Evolutionary conservation across 441 rosid species (phyloP).

Genomic region (Populus hybrid): DNA sequence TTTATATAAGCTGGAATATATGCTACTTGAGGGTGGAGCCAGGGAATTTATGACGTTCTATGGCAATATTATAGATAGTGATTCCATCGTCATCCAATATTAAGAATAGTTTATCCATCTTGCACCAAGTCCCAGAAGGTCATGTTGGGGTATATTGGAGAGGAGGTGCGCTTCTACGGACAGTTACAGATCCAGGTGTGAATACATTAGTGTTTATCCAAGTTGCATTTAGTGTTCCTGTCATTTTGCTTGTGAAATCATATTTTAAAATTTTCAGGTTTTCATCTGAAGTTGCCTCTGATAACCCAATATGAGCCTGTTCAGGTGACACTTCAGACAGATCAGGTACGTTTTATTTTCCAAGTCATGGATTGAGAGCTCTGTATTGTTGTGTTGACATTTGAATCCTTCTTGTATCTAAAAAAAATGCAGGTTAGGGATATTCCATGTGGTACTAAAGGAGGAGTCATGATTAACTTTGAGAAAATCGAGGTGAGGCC

Average conservation of each 20-base stretch:
- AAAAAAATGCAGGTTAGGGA: constrained; percentile 67
- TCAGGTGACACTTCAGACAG: constrained; percentile 94
- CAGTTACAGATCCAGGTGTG: constrained; percentile 68
- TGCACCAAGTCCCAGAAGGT: constrained; percentile 92
- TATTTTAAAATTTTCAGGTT: constrained; percentile 43
- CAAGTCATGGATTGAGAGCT: constrained; percentile 6
- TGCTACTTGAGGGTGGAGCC: not conserved
- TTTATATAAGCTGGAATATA: constrained; percentile 1
- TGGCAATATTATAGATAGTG: constrained; percentile 34
- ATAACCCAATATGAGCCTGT: constrained; percentile 83
- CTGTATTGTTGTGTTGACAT: constrained; percentile 1
- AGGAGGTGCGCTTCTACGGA: constrained; percentile 80
- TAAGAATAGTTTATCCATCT: constrained; percentile 36
- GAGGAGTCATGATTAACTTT: constrained; percentile 90
- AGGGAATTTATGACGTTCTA: constrained; percentile 1
- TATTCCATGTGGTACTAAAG: constrained; percentile 97
- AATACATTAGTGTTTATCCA: not conserved
- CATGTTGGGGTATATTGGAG: constrained; percentile 96
- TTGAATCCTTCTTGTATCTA: not conserved
- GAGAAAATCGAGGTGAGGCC: constrained; percentile 78
- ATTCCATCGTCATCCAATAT: constrained; percentile 34
- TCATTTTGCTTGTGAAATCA: not conserved
- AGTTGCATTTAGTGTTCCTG: constrained; percentile 4
- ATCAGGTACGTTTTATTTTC: constrained; percentile 43
- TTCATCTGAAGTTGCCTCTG: constrained; percentile 77